Evolutionary conservation across 192 early-diverging fungal genomes (phyloP).

Genomic region (Coemansia sp.): DNA sequence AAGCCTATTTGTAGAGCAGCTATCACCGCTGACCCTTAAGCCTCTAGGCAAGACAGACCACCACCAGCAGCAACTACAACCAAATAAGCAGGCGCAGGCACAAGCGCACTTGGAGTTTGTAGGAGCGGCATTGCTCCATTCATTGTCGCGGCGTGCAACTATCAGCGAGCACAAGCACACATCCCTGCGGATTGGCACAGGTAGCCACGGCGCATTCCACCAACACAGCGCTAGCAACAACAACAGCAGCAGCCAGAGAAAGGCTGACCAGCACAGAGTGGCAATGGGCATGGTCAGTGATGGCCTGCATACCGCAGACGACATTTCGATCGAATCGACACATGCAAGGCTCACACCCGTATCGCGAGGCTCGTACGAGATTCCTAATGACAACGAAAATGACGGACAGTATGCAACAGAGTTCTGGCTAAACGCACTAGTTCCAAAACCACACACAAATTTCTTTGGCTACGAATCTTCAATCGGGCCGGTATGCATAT

Average conservation of each 20-base stretch:
- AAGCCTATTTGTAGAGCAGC: slow-evolving; percentile 17
- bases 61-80: slow-evolving; percentile 2
- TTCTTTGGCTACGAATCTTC: slow-evolving; percentile 52
- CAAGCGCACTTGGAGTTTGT: slow-evolving; percentile 29
- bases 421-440: slow-evolving; percentile 54
- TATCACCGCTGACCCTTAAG: background rate
- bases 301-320: slow-evolving; percentile 1
- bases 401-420: slow-evolving; percentile 46
- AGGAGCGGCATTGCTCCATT: slow-evolving; percentile 46
- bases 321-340: slow-evolving; percentile 8
- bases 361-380: slow-evolving; percentile 27
- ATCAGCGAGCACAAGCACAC: slow-evolving; percentile 37
- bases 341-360: slow-evolving; percentile 15
- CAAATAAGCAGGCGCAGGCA: slow-evolving; percentile 1
- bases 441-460: slow-evolving; percentile 53
- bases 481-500: slow-evolving; percentile 50
- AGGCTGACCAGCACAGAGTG: no score
- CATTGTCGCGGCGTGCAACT: slow-evolving; percentile 42
- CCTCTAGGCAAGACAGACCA: background rate
- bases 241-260: background rate
- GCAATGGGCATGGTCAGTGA: slow-evolving; percentile 5
- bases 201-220: background rate
- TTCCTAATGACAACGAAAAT: slow-evolving; percentile 53
- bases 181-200: slow-evolving; percentile 31
- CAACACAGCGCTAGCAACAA: background rate